Base-by-base conservation (phyloP, 352 stramenopile genomes). In the Albugo candida region DNA sequence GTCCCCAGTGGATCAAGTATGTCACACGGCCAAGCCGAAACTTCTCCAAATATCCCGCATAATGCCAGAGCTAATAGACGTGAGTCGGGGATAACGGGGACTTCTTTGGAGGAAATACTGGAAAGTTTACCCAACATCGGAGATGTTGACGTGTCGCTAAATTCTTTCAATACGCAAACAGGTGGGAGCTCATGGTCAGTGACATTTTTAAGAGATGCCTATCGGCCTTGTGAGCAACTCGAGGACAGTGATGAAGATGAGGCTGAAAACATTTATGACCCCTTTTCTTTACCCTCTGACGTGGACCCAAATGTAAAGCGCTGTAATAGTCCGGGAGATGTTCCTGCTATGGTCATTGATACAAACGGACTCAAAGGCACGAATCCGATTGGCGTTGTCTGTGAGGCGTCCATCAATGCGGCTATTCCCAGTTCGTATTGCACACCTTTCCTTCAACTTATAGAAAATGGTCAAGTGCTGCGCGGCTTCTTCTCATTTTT, bases 141-240 rank as follows among this genome's bases (percentile, higher is more conserved):
- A 2, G 87, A 97, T 52, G 83, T 98, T 1, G 54, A 60, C 2
- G 93, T 98, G 0, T 84, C 77, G 6, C 61, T 93, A 53, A 86
- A 75, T 53, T 53, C 49, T 1, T 86, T 96, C 13, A 80, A 97
- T 53, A 16, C 41, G 1, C 49, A 63, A 4, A 97, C 91, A 42
- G 94, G 92, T 24, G 91, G 87, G 1, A 97, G 97, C 54, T 74
- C 70, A 12, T 98, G 93, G 93, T 95, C 74, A 5, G 65, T 98
- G 19, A 96, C 91, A 11, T 98, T 98, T 51, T 58, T 97, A 11
- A 64, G 79, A 44, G 93, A 97, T 39, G 54, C 56, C 1, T 70
- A 61, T 20, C 70, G 70, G 8, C 57, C 64, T 4, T 93, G 69
- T 21, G 60, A 85, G 35, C 62, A 85, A 49, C 58, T 72, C 49